Percentiles rank a stretch among this genome's conserved stretches.
Conservation (phyloP, 345 rosid species). For the Rhodamnia rubescens region DNA sequence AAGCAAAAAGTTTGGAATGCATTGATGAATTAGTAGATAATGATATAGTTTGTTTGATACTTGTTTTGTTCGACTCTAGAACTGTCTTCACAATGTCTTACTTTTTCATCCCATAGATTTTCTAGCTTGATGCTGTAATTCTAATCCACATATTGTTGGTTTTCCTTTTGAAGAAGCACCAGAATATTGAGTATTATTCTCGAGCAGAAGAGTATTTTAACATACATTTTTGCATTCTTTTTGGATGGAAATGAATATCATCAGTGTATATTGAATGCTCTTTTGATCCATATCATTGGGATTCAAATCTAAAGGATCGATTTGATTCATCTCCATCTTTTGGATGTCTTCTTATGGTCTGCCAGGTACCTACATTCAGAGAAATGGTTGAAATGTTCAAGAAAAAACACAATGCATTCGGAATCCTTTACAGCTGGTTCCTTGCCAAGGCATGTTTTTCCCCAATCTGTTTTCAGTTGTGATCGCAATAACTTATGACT, state of each 20-base stretch:
- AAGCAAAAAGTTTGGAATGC: neutral
- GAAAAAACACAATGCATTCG: slow-evolving; percentile 76
- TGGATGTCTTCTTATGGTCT: slow-evolving; percentile 14
- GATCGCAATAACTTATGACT: neutral
- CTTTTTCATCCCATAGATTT: neutral
- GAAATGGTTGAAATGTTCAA: slow-evolving; percentile 96
- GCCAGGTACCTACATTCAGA: slow-evolving; percentile 72
- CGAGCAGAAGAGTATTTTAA: neutral
- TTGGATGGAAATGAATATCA: neutral
- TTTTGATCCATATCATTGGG: slow-evolving; percentile 3
- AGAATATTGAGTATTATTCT: neutral
- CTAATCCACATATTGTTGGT: neutral
- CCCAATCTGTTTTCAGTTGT: neutral
- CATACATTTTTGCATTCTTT: neutral
- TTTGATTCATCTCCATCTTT: neutral
- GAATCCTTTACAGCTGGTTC: slow-evolving; percentile 90
- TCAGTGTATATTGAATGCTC: neutral
- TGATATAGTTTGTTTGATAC: neutral
- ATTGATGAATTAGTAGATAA: neutral
- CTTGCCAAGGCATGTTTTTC: slow-evolving; percentile 69
- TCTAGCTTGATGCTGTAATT: neutral
- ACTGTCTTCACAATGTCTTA: neutral
- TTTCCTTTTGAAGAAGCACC: neutral
- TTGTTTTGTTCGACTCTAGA: neutral
- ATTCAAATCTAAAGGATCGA: slow-evolving; percentile 3